Evolutionary conservation across 352 stramenopile species (phyloP), one percentile per base, ranked within the genome.

Genomic region (Phytophthora foliorum): DNA sequence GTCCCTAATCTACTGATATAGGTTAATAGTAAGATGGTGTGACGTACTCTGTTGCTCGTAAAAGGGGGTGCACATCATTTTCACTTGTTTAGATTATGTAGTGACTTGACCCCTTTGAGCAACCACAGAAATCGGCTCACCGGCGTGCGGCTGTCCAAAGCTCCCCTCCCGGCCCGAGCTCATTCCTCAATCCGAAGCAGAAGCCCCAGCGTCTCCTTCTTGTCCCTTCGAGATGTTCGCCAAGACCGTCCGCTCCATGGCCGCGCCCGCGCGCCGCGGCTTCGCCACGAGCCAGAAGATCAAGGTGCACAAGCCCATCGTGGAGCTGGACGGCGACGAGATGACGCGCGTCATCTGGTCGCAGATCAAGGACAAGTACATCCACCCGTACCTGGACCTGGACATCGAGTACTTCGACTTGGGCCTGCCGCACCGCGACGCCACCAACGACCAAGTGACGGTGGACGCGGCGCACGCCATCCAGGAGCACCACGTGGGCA

Each of bases 341-440:
- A 97, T 97, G 88, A 95, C 86, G 36, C 84, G 88, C 63, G 77
- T 91, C 52, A 91, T 90, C 60, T 90, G 81, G 82, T 72, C 85
- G 67, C 61, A 88, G 39, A 88, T 93, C 48, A 69, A 70, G 21
- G 69, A 90, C 44, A 90, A 88, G 86, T 74, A 93, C 22, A 93
- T 96, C 52, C 54, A 89, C 31, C 90, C 90, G 36, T 95, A 89
- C 77, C 63, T 97, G 13, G 88, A 97, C 70, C 41, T 96, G 8
- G 74, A 94, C 25, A 93, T 96, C 59, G 84, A 95, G 69, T 95
- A 96, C 81, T 96, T 84, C 57, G 90, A 97, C 60, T 72, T 96
- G 14, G 84, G 86, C 19, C 72, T 97, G 22, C 71, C 84, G 53
- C 72, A 94, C 80, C 88, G 88, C 39, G 84, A 97, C 50, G 80